A percentile compares a stretch with the other conserved stretches of the same genome.
Evolutionary conservation across 2,329 filamentous ascomycete genomes (phyloP).

Genomic region (Penicillium corylophilum): DNA sequence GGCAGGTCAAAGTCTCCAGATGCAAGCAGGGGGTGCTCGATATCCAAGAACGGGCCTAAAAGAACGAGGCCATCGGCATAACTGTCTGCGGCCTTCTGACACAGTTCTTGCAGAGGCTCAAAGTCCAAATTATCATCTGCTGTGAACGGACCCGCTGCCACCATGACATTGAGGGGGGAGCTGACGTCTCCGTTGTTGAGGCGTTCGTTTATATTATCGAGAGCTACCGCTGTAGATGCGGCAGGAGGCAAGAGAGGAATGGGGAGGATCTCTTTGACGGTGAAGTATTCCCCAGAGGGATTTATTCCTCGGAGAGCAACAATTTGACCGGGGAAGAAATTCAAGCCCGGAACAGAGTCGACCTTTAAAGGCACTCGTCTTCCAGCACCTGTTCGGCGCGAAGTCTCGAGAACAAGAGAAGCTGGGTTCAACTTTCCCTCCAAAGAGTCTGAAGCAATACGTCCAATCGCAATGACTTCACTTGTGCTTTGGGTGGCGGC

Average conservation of each 20-base stretch:
- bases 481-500: slow-evolving; percentile 80
- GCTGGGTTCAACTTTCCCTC: slow-evolving; percentile 84
- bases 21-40: slow-evolving; percentile 84
- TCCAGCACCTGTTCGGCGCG: slow-evolving; percentile 77
- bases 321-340: slow-evolving; percentile 93
- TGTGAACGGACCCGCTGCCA: slow-evolving; percentile 86
- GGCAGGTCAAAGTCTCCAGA: slow-evolving; percentile 76
- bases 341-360: slow-evolving; percentile 65
- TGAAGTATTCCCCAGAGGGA: slow-evolving; percentile 78
- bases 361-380: slow-evolving; percentile 78
- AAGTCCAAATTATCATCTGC: slow-evolving; percentile 90
- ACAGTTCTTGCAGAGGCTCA: slow-evolving; percentile 79
- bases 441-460: slow-evolving; percentile 82
- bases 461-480: slow-evolving; percentile 84
- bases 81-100: slow-evolving; percentile 70
- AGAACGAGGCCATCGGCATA: slow-evolving; percentile 78
- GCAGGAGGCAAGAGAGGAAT: slow-evolving; percentile 73
- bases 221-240: slow-evolving; percentile 64
- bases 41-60: slow-evolving; percentile 83
- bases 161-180: slow-evolving; percentile 71
- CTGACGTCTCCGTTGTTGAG: slow-evolving; percentile 63
- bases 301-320: slow-evolving; percentile 86
- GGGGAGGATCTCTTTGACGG: slow-evolving; percentile 72
- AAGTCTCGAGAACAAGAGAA: slow-evolving; percentile 85
- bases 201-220: slow-evolving; percentile 68